Conservation (phyloP, 2,329 filamentous ascomycete genomes). For the Thelonectria discophora region DNA sequence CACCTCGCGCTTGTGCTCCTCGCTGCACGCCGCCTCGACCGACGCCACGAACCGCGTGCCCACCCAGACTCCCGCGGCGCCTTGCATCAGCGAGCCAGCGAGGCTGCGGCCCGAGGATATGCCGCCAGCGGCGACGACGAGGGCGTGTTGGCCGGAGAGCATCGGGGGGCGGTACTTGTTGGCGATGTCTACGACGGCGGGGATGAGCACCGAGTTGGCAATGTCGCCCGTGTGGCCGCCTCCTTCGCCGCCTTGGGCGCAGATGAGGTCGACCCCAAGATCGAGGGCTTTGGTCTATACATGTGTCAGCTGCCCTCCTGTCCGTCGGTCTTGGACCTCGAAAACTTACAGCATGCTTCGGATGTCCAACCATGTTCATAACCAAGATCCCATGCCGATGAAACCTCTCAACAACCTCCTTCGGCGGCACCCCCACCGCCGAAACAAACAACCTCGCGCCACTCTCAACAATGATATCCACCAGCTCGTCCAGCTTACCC, state of each 20-base stretch:
- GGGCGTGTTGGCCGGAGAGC: constrained; percentile 73
- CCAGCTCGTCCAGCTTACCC: constrained; percentile 86
- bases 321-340: background rate
- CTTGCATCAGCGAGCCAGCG: constrained; percentile 85
- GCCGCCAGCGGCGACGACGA: constrained; percentile 90
- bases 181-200: constrained; percentile 86
- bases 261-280: constrained; percentile 88
- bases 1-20: constrained; percentile 85
- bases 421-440: constrained; percentile 87
- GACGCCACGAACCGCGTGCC: constrained; percentile 91
- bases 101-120: constrained; percentile 84
- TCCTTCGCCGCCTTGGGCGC: constrained; percentile 91
- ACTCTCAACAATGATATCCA: constrained; percentile 85
- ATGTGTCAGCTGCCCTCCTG: constrained; percentile 18
- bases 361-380: constrained; percentile 98
- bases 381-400: constrained; percentile 83
- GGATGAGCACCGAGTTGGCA: constrained; percentile 85
- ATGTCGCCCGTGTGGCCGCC: constrained; percentile 93
- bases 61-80: constrained; percentile 90
- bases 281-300: constrained; percentile 75
- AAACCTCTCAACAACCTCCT: constrained; percentile 75
- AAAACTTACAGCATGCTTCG: constrained; percentile 76
- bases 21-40: constrained; percentile 80
- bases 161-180: constrained; percentile 72
- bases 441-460: constrained; percentile 87